Evolutionary conservation across 805 yeast genomes (phyloP).

Genomic region (Starmerella cellae): DNA sequence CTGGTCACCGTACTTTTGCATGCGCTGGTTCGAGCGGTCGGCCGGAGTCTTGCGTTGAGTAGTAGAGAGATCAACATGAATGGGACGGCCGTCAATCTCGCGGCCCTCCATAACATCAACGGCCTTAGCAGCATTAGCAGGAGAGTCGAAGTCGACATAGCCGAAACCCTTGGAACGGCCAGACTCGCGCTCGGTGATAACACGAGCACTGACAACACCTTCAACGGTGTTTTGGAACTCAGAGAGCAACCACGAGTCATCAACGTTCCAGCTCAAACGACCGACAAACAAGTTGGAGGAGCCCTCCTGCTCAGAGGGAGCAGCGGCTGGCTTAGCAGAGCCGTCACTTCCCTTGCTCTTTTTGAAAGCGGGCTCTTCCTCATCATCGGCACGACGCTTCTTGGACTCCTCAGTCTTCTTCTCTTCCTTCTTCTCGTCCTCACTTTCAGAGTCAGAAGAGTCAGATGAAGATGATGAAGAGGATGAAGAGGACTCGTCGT

Average conservation of each 20-base stretch:
- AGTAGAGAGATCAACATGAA: conserved; percentile 84
- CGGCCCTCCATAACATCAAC: conserved; percentile 72
- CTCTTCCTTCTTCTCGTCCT: conserved; percentile 7
- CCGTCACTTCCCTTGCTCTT: conserved; percentile 28
- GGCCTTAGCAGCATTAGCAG: conserved; percentile 74
- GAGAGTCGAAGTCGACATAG: conserved; percentile 81
- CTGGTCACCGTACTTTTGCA: conserved; percentile 78
- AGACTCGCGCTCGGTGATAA: conserved; percentile 80
- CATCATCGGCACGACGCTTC: conserved; percentile 24
- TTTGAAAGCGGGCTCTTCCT: conserved; percentile 32
- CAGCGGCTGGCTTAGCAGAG: conserved; percentile 24
- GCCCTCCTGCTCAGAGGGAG: conserved; percentile 34
- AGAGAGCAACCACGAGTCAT: conserved; percentile 80
- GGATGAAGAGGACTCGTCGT: background rate
- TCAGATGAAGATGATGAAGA: background rate
- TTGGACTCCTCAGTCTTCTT: conserved; percentile 14
- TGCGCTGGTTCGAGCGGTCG: conserved; percentile 57
- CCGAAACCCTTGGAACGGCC: conserved; percentile 90
- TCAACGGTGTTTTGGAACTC: conserved; percentile 67
- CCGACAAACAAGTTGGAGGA: conserved; percentile 91
- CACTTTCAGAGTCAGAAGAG: conserved; percentile 3
- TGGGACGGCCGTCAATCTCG: conserved; percentile 94
- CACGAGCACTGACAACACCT: conserved; percentile 81
- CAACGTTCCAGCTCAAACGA: conserved; percentile 92
- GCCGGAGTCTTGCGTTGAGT: conserved; percentile 48